A percentile compares a stretch with the other conserved stretches of the same genome.
phyloP scores from a whole-genome alignment of 1,284 basidiomycete species.

The Coniophora puteana region DNA sequence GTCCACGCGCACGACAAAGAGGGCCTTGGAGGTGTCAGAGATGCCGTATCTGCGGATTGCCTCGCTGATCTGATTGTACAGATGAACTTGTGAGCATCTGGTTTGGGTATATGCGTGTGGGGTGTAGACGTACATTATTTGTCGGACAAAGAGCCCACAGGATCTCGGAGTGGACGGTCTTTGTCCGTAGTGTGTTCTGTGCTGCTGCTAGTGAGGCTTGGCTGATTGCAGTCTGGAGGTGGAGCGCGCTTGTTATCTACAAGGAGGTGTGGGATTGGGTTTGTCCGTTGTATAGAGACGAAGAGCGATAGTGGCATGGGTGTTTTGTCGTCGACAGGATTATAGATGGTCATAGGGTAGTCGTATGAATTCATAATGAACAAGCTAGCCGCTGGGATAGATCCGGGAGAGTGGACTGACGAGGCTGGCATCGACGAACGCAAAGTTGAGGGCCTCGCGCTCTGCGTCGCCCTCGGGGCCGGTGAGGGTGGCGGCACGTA shows the following conservation, averaged over 20 bases:
- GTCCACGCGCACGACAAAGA: slow-evolving; percentile 74
- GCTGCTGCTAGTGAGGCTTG: slow-evolving; percentile 75
- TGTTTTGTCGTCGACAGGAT: too few species aligned
- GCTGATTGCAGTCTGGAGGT: slow-evolving; percentile 78
- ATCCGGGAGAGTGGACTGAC: slow-evolving; percentile 32
- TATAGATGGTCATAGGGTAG: too few species aligned
- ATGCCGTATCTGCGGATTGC: slow-evolving; percentile 83
- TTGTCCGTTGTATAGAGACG: background rate
- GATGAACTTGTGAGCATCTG: background rate
- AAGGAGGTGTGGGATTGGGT: background rate
- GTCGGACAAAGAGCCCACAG: slow-evolving; percentile 81
- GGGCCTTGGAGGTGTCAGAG: slow-evolving; percentile 56
- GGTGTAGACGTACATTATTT: slow-evolving; percentile 63
- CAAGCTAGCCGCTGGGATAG: slow-evolving; percentile 1
- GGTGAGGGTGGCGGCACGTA: slow-evolving; percentile 58
- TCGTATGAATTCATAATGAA: background rate
- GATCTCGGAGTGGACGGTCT: slow-evolving; percentile 84
- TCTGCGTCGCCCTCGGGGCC: slow-evolving; percentile 65
- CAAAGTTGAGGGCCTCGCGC: slow-evolving; percentile 77
- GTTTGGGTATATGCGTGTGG: too few species aligned
- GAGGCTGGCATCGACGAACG: slow-evolving; percentile 79
- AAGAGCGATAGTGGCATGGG: too few species aligned
- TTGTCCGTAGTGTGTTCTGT: slow-evolving; percentile 60
- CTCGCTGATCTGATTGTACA: slow-evolving; percentile 69
- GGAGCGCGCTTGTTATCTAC: slow-evolving; percentile 75